Percentiles rank a stretch among this genome's conserved stretches.
Evolutionary conservation across 495 filamentous ascomycete genomes (phyloP).

Genomic region (Oleoguttula mirabilis): DNA sequence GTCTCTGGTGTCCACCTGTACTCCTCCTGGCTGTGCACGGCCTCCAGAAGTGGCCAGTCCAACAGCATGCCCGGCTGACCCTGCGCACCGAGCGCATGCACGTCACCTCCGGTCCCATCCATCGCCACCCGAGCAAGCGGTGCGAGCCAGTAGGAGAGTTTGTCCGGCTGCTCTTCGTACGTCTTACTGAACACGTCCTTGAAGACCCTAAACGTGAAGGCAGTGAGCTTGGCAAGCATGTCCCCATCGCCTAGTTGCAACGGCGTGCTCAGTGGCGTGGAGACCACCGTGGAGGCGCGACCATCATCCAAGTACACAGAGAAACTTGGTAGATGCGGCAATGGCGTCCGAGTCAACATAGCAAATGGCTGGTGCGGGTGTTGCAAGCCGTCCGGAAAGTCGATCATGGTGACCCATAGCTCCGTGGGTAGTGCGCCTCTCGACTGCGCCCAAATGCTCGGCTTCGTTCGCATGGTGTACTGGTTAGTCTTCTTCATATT

Average conservation of each 20-base stretch:
- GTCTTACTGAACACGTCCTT: constrained; percentile 82
- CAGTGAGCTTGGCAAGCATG: constrained; percentile 42
- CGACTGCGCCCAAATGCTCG: constrained; percentile 56
- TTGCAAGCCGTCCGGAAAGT: constrained; percentile 46
- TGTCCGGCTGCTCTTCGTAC: constrained; percentile 49
- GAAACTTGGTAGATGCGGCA: constrained; percentile 58
- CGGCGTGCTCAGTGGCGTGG: constrained; percentile 26
- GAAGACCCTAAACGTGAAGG: constrained; percentile 65
- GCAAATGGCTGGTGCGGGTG: constrained; percentile 51
- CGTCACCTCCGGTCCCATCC: constrained; percentile 11
- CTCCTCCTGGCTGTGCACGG: constrained; percentile 39
- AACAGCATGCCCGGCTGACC: constrained; percentile 34
- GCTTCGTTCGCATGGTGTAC: constrained; percentile 72
- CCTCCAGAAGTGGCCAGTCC: constrained; percentile 52
- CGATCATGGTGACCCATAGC: constrained; percentile 55
- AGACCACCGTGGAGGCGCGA: constrained; percentile 46
- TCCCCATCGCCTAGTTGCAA: constrained; percentile 33
- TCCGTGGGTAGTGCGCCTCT: constrained; percentile 38
- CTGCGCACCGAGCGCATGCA: constrained; percentile 1
- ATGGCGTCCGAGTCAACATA: constrained; percentile 54
- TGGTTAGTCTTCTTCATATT: constrained; percentile 58
- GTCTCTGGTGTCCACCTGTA: constrained; percentile 44
- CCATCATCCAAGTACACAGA: constrained; percentile 55
- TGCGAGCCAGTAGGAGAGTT: constrained; percentile 77
- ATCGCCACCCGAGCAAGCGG: no score